These are phyloP conservation scores for Pythium apleroticum DNA, from an alignment of 352 stramenopile genomes.

Conservation along the genomic window DNA sequence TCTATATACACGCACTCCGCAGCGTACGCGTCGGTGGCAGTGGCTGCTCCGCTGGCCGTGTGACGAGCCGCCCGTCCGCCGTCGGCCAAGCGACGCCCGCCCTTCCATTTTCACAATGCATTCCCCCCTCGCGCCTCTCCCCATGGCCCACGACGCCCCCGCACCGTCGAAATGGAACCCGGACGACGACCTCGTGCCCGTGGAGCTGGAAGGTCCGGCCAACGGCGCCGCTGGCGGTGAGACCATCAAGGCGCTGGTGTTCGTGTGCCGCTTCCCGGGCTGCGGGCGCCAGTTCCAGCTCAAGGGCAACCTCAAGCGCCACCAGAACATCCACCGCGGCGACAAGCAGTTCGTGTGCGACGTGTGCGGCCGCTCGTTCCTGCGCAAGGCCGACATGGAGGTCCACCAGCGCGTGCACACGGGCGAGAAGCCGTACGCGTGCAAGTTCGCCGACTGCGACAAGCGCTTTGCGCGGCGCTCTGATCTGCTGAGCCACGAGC, in stretches of 20 bases:
- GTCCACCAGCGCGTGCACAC: conserved; percentile 48
- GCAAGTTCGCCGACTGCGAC: conserved; percentile 30
- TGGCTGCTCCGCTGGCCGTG: background rate
- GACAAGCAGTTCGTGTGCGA: conserved; percentile 39
- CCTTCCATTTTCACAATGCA: background rate
- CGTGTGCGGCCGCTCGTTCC: conserved; percentile 38
- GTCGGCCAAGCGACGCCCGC: background rate
- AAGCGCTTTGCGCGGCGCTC: conserved; percentile 48
- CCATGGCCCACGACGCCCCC: background rate
- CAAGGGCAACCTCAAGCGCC: conserved; percentile 45
- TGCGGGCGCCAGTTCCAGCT: conserved; percentile 35
- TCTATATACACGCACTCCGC: background rate
- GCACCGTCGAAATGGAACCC: conserved; percentile 10
- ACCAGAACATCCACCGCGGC: conserved; percentile 37
- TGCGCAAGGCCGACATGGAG: conserved; percentile 49
- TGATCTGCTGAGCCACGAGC: conserved; percentile 52
- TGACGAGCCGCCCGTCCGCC: conserved; percentile 1
- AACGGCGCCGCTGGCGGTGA: background rate
- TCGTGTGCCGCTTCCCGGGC: conserved; percentile 30
- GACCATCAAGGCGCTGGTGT: conserved; percentile 8
- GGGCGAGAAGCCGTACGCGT: conserved; percentile 49
- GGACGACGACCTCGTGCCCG: conserved; percentile 17
- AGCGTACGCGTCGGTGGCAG: background rate
- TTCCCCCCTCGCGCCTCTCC: background rate
- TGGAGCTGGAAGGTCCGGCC: conserved; percentile 6